Evolutionary conservation across 257 asterid species (phyloP).

Genomic region (Asclepias syriaca): DNA sequence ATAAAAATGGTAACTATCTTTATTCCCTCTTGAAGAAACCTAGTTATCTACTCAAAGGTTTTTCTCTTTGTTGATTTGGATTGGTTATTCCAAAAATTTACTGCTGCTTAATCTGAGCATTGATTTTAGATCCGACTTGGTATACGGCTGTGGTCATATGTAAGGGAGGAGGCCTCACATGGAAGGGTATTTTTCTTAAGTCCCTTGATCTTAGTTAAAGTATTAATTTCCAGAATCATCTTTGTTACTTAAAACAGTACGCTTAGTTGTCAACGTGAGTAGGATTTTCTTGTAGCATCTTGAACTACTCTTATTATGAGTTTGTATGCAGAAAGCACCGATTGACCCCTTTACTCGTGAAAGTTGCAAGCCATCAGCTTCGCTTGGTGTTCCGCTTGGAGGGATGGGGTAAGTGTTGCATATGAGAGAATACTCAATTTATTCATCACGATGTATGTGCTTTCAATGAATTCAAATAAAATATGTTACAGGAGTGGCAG

Average conservation of each 20-base stretch:
- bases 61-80: not conserved
- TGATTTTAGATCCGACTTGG: slow-evolving; percentile 77
- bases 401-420: slow-evolving; percentile 84
- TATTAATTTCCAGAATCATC: not conserved
- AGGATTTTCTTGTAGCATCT: not conserved
- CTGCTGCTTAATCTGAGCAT: slow-evolving; percentile 15
- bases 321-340: slow-evolving; percentile 78
- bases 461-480: slow-evolving; percentile 13
- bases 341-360: slow-evolving; percentile 89
- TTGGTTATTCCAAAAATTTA: slow-evolving; percentile 7
- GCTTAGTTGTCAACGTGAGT: not conserved
- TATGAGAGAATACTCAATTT: not conserved
- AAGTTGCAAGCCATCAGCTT: slow-evolving; percentile 92
- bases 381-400: slow-evolving; percentile 98
- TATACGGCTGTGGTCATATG: slow-evolving; percentile 80
- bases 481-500: slow-evolving; percentile 85
- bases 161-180: slow-evolving; percentile 94
- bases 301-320: slow-evolving; percentile 7
- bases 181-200: slow-evolving; percentile 69
- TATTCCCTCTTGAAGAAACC: slow-evolving; percentile 4
- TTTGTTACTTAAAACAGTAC: too few species aligned
- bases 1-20: slow-evolving; percentile 62
- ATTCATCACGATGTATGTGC: not conserved
- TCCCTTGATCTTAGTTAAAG: slow-evolving; percentile 9
- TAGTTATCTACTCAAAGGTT: not conserved